Conservation (phyloP, 352 stramenopile species). For the Pythium insidiosum region DNA sequence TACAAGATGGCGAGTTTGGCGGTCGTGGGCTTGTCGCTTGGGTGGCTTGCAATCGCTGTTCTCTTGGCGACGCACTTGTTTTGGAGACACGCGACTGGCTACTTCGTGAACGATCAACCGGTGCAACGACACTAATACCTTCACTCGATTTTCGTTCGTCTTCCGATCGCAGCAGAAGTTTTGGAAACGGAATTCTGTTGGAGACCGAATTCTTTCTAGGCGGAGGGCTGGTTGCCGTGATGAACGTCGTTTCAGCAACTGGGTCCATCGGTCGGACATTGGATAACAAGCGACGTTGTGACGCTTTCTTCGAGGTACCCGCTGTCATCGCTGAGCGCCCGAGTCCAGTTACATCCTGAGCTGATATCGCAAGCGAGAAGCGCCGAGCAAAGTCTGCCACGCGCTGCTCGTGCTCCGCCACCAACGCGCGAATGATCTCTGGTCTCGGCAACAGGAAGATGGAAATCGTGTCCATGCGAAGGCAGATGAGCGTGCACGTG, state of each 20-base stretch:
- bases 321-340: too few relatives aligned
- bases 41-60: too few relatives aligned
- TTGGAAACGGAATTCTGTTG: slow-evolving; percentile 38
- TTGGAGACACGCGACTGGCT: too few relatives aligned
- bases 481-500: slow-evolving; percentile 45
- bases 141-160: too few relatives aligned
- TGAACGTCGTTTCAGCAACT: not conserved
- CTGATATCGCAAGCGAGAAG: too few relatives aligned
- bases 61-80: too few relatives aligned
- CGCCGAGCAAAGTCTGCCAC: slow-evolving; percentile 36
- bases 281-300: slow-evolving; percentile 10
- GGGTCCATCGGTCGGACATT: too few relatives aligned
- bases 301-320: slow-evolving; percentile 5
- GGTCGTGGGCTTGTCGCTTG: too few relatives aligned
- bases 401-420: slow-evolving; percentile 31
- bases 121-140: too few relatives aligned
- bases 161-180: slow-evolving; percentile 26
- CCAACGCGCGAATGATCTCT: slow-evolving; percentile 39
- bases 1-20: slow-evolving; percentile 27
- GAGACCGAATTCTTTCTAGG: too few relatives aligned
- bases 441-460: slow-evolving; percentile 43
- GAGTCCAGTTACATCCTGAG: too few relatives aligned
- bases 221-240: not conserved
- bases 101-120: too few relatives aligned
- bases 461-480: slow-evolving; percentile 47